A percentile compares a stretch with the other conserved stretches of the same genome.
Evolutionary conservation across 768 basidiomycete species (phyloP).

Genomic region (Pulveroboletus sp.): DNA sequence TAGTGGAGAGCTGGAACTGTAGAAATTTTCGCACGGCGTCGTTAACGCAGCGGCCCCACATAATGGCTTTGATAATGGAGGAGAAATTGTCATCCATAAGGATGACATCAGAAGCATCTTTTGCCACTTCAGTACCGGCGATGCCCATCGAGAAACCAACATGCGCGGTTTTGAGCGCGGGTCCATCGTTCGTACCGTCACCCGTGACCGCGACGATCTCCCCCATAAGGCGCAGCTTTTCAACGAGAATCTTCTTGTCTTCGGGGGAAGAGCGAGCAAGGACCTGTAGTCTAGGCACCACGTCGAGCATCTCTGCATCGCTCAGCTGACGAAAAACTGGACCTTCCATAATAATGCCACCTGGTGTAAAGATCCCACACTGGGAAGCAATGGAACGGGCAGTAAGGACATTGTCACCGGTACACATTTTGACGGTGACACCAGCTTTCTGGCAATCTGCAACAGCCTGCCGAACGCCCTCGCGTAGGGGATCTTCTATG

Average conservation of each 20-base stretch:
- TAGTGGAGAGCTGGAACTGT: conserved; percentile 93
- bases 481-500: conserved; percentile 94
- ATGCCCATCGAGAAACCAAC: conserved; percentile 98
- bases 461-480: conserved; percentile 88
- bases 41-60: conserved; percentile 99
- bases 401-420: conserved; percentile 94
- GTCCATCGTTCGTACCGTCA: conserved; percentile 97
- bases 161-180: conserved; percentile 91
- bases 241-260: conserved; percentile 93
- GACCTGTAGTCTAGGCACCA: conserved; percentile 92
- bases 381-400: conserved; percentile 95
- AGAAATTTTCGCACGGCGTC: conserved; percentile 97
- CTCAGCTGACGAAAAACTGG: conserved; percentile 84
- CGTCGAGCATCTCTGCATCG: conserved; percentile 67
- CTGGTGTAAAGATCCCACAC: conserved; percentile 91
- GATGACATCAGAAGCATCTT: conserved; percentile 98
- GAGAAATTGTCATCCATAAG: conserved; percentile 98
- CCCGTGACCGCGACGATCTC: conserved; percentile 96
- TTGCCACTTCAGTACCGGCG: conserved; percentile 96
- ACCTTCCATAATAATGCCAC: conserved; percentile 98
- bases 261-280: conserved; percentile 96
- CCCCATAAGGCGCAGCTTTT: conserved; percentile 80
- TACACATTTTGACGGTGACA: conserved; percentile 96
- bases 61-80: conserved; percentile 95
- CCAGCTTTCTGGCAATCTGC: conserved; percentile 84